These are phyloP conservation scores for Acanthochlamys bracteata DNA, from an alignment of 106 monocot species.

Conservation along the genomic window DNA sequence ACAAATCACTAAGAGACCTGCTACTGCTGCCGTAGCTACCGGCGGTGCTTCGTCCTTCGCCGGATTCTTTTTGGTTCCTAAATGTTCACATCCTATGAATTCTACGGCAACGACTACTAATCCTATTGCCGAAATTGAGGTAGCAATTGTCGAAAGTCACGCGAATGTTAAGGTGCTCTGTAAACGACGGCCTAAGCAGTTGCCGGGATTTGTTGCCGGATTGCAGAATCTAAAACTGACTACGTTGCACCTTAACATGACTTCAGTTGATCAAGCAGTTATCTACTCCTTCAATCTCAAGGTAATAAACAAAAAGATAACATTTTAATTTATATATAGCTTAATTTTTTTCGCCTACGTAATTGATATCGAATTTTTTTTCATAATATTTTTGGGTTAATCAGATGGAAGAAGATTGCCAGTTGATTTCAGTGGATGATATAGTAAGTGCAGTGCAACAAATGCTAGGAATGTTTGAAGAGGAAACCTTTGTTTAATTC, in stretches of 20 bases:
- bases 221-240: conserved; percentile 33
- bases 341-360: not conserved
- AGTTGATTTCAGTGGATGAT: conserved; percentile 44
- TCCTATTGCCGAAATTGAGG: conserved; percentile 37
- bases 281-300: conserved; percentile 66
- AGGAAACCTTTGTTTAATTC: not conserved
- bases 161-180: conserved; percentile 48
- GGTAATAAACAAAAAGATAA: conserved; percentile 15
- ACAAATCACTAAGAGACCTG: conserved; percentile 1
- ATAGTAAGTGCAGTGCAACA: conserved; percentile 53
- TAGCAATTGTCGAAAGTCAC: conserved; percentile 51
- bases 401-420: conserved; percentile 73
- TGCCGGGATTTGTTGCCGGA: conserved; percentile 33
- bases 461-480: conserved; percentile 34
- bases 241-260: conserved; percentile 49
- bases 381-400: not conserved
- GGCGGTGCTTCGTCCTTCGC: conserved; percentile 20
- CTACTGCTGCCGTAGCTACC: not conserved
- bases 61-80: conserved; percentile 42
- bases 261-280: conserved; percentile 35
- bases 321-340: not conserved
- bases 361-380: not conserved
- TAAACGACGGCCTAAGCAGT: conserved; percentile 38
- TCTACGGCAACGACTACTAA: too few relatives aligned
- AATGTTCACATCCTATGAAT: conserved; percentile 15